Percentiles rank a stretch among this genome's conserved stretches.
Conservation (phyloP, 495 filamentous ascomycete species). For the Rostrohypoxylon terebratum region DNA sequence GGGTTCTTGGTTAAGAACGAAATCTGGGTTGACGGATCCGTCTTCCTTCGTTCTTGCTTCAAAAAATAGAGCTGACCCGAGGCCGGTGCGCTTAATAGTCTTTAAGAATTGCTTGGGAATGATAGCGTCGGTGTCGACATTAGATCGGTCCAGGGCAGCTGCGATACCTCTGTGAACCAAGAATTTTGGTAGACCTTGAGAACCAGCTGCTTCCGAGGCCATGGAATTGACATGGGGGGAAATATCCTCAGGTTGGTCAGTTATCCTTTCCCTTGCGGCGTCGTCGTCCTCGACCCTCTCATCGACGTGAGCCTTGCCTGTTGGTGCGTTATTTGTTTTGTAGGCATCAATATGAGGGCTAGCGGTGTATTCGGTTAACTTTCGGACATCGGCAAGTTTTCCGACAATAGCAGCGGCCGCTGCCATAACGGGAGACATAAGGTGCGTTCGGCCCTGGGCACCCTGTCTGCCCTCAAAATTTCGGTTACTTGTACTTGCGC, state of each 20-base stretch:
- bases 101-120: constrained; percentile 99
- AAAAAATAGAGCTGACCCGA: constrained; percentile 88
- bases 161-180: constrained; percentile 84
- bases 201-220: constrained; percentile 63
- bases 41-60: constrained; percentile 80
- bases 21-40: constrained; percentile 79
- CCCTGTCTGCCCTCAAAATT: constrained; percentile 99
- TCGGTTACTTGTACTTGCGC: constrained; percentile 94
- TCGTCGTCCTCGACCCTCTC: constrained; percentile 76
- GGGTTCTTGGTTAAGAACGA: constrained; percentile 90
- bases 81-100: constrained; percentile 97
- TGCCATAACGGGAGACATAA: constrained; percentile 98
- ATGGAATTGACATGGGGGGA: constrained; percentile 69
- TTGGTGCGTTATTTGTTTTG: constrained; percentile 32
- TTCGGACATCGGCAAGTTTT: constrained; percentile 90
- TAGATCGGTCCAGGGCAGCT: constrained; percentile 86
- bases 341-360: constrained; percentile 63
- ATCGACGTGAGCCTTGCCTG: constrained; percentile 72
- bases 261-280: constrained; percentile 75
- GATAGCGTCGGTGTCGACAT: constrained; percentile 97
- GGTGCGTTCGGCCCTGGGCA: constrained; percentile 90
- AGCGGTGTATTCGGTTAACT: constrained; percentile 70
- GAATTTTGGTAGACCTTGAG: constrained; percentile 84
- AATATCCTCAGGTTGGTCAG: constrained; percentile 79
- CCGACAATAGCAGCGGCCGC: constrained; percentile 90